Conservation (phyloP, 805 yeast species). For the Yarrowia sp. region DNA sequence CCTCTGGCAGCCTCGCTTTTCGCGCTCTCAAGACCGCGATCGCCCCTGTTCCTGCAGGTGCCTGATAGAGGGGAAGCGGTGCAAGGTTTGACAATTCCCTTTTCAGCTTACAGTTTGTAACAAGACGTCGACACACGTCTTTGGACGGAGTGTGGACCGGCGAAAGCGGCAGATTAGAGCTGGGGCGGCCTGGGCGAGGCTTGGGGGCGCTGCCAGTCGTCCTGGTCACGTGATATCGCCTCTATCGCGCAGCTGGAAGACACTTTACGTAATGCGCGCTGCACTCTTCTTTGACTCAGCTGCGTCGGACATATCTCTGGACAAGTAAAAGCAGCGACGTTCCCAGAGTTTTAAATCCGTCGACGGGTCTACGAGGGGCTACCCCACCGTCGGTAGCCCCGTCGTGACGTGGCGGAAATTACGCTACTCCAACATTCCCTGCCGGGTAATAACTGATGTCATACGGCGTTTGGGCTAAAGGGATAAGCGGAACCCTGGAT, state of each 20-base stretch:
- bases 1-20: no score
- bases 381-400: no score
- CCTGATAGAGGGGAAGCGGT: conserved; percentile 3
- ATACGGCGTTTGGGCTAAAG: conserved; percentile 7
- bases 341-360: no score
- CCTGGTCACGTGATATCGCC: no score
- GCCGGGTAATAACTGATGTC: conserved; percentile 10
- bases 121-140: not conserved
- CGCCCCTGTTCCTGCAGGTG: conserved; percentile 18
- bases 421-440: conserved; percentile 6
- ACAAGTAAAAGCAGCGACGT: no score
- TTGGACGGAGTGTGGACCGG: no score
- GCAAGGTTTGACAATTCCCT: not conserved
- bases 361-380: no score
- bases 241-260: not conserved
- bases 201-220: no score
- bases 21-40: no score
- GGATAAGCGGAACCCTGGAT: conserved; percentile 4
- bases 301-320: conserved; percentile 11
- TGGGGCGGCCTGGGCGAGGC: no score
- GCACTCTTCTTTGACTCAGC: conserved; percentile 8
- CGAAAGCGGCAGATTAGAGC: no score
- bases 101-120: not conserved
- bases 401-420: conserved; percentile 11
- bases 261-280: not conserved